Evolutionary conservation across 371 early-diverging fungal species (phyloP).

Genomic region (Rhizopus arrhizus): DNA sequence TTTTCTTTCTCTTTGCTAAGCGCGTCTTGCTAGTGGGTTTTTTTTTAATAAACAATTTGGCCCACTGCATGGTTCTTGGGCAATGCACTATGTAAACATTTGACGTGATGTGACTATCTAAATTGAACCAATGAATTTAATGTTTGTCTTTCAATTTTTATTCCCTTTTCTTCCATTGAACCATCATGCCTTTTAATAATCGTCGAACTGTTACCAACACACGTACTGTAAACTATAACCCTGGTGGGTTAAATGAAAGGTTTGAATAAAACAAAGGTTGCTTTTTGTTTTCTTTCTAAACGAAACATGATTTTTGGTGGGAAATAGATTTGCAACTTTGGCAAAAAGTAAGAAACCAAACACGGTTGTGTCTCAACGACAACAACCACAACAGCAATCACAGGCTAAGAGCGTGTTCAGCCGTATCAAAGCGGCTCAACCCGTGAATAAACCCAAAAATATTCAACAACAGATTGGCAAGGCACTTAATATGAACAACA

Average conservation of each 20-base stretch:
- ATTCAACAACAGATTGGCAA: slow-evolving; percentile 46
- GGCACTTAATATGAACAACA: slow-evolving; percentile 5
- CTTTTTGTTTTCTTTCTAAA: background rate
- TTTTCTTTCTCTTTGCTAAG: too few species aligned
- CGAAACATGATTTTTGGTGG: background rate
- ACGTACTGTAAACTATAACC: slow-evolving; percentile 29
- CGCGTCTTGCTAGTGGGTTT: too few species aligned
- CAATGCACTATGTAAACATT: too few species aligned
- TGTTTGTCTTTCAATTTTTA: background rate
- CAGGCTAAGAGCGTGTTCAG: slow-evolving; percentile 41
- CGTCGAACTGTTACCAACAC: slow-evolving; percentile 18
- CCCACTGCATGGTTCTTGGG: too few species aligned
- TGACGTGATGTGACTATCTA: background rate
- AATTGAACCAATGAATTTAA: slow-evolving; percentile 2
- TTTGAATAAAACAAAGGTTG: slow-evolving; percentile 12
- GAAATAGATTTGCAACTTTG: slow-evolving; percentile 7
- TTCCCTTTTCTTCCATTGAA: slow-evolving; percentile 1
- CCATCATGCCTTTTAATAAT: slow-evolving; percentile 17
- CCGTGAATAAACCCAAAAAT: slow-evolving; percentile 20
- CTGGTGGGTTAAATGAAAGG: slow-evolving; percentile 53
- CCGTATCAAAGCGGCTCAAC: slow-evolving; percentile 37
- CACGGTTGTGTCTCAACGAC: slow-evolving; percentile 3
- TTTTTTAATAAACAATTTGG: too few species aligned
- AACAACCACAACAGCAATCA: background rate
- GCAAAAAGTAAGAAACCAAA: slow-evolving; percentile 2